These are phyloP conservation scores for Hanseniaspora taiwanica DNA, from an alignment of 805 yeast species.

Conservation along the genomic window DNA sequence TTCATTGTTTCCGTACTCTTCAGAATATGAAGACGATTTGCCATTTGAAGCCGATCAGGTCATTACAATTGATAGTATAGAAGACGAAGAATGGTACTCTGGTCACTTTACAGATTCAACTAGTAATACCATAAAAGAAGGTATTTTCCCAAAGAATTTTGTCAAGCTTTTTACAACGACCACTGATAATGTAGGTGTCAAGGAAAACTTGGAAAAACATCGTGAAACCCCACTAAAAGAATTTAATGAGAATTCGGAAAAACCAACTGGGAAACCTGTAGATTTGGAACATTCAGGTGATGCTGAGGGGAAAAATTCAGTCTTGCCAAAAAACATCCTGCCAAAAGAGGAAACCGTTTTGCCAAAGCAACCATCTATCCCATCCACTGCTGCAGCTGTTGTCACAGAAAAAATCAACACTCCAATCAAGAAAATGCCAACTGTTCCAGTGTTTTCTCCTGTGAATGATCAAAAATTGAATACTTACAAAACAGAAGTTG, in stretches of 20 bases:
- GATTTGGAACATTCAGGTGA: too few species aligned
- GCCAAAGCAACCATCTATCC: too few species aligned
- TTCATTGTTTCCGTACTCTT: constrained; percentile 53
- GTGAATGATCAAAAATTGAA: background rate
- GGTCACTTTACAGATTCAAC: constrained; percentile 40
- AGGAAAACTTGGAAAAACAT: too few species aligned
- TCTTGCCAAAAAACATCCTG: too few species aligned
- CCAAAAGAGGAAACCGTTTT: background rate
- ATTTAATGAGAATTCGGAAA: too few species aligned
- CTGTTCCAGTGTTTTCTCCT: background rate
- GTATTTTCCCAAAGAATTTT: constrained; percentile 81
- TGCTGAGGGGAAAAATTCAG: too few species aligned
- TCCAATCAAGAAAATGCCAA: background rate
- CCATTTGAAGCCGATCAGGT: constrained; percentile 52
- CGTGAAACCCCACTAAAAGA: too few species aligned
- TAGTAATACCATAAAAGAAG: constrained; percentile 35
- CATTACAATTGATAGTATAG: constrained; percentile 63
- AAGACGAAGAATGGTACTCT: constrained; percentile 85
- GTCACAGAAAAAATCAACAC: too few species aligned
- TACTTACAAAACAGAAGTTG: background rate
- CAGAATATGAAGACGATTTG: constrained; percentile 76
- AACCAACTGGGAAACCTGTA: too few species aligned
- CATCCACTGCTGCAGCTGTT: constrained; percentile 2
- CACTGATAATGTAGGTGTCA: too few species aligned
- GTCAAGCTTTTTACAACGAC: constrained; percentile 33